Evolutionary conservation across 1,284 basidiomycete species (phyloP).

Genomic region (Leccinum pachyderme): DNA sequence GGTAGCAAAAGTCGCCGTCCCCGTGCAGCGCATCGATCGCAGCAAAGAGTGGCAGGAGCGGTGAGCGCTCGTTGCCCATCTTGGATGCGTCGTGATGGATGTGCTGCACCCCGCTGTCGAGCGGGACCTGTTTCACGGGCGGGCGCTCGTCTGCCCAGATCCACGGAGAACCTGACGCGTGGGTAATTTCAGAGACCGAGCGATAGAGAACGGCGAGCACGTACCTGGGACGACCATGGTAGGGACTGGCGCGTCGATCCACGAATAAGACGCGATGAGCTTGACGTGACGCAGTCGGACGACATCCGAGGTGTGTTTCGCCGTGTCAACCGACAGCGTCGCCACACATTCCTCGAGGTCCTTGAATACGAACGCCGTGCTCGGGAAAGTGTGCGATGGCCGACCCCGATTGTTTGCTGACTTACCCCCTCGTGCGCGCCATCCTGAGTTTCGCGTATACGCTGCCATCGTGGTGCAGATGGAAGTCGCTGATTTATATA

Average conservation of each 20-base stretch:
- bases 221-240: conserved; percentile 35
- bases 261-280: conserved; percentile 35
- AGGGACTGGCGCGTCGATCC: conserved; percentile 30
- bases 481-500: not conserved
- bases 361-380: conserved; percentile 19
- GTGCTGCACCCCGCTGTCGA: conserved; percentile 27
- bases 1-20: conserved; percentile 25
- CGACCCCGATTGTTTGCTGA: not conserved
- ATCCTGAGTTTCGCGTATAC: conserved; percentile 8
- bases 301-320: conserved; percentile 15
- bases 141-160: conserved; percentile 30
- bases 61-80: conserved; percentile 30
- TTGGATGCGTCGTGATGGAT: conserved; percentile 35
- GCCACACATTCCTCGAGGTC: conserved; percentile 23
- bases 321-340: conserved; percentile 16
- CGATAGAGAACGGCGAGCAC: conserved; percentile 9
- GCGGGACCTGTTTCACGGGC: conserved; percentile 23
- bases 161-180: conserved; percentile 27
- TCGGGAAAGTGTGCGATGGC: not conserved
- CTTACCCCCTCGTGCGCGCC: conserved; percentile 18
- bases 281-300: conserved; percentile 27
- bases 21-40: conserved; percentile 35
- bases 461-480: conserved; percentile 20
- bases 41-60: conserved; percentile 36
- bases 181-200: not conserved